phyloP scores from a whole-genome alignment of 805 yeast genomes.

The Wickerhamomyces ciferrii region DNA sequence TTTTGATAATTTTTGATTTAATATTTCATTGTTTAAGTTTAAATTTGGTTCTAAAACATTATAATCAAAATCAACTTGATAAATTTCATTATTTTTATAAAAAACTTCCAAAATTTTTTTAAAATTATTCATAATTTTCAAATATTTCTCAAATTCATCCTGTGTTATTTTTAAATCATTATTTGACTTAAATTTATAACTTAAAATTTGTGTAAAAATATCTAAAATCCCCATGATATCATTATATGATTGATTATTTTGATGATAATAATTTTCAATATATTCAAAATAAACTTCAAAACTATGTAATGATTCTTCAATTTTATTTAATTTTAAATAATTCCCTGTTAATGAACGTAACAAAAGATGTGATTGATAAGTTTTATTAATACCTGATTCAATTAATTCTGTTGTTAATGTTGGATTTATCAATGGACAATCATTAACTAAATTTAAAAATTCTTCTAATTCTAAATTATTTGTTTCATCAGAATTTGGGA shows the following conservation, averaged over 20 bases:
- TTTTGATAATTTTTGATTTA: not conserved
- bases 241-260: slow-evolving; percentile 26
- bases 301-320: slow-evolving; percentile 22
- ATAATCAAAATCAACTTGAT: slow-evolving; percentile 1
- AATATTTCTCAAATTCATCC: slow-evolving; percentile 9
- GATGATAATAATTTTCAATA: slow-evolving; percentile 28
- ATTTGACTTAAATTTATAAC: slow-evolving; percentile 1
- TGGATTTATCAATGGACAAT: slow-evolving; percentile 12
- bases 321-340: slow-evolving; percentile 15
- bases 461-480: slow-evolving; percentile 25
- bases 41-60: not conserved
- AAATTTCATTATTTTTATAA: slow-evolving; percentile 4
- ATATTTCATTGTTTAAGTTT: not conserved
- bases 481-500: slow-evolving; percentile 39
- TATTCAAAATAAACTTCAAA: slow-evolving; percentile 39
- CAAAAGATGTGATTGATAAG: slow-evolving; percentile 39
- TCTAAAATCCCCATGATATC: slow-evolving; percentile 30
- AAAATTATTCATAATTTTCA: slow-evolving; percentile 3
- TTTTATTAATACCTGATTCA: slow-evolving; percentile 32
- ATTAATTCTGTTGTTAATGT: too few relatives aligned
- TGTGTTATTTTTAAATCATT: slow-evolving; percentile 1
- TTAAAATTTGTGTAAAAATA: slow-evolving; percentile 7
- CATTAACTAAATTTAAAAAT: slow-evolving; percentile 24
- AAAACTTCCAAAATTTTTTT: slow-evolving; percentile 9
- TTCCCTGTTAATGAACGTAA: slow-evolving; percentile 30